Base-by-base conservation (phyloP, 805 yeast genomes). In the Candida nitratophila region DNA sequence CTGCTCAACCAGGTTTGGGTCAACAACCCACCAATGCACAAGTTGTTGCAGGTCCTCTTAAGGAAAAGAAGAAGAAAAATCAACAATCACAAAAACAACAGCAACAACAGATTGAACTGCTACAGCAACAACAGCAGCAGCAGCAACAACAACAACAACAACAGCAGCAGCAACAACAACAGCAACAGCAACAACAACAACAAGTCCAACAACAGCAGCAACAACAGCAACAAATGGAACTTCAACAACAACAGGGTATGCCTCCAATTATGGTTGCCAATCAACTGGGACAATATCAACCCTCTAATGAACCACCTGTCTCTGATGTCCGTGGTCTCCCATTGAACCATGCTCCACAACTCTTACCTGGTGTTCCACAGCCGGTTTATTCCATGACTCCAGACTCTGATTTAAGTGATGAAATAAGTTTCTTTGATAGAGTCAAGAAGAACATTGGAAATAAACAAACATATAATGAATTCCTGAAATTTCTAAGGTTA, bases 391-490 rank as follows among this genome's bases (percentile, higher is more conserved):
- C 75, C 49, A 61, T 80, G 65, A 52, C 79, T 45, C 65, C 79
- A 55, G 63, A 74, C 19, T 74, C 89, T 0, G 78, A 81, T 29
- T 66, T 89, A 44, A 75, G 81, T 48, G 96, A 89, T 56, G 99
- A 93, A 63, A 79, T 93, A 33, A 74, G 81, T 8, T 93, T 93
- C 60, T 93, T 93, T 57, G 98, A 93, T 61, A 84, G 83, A 58
- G 96, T 87, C 30, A 91, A 91, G 67, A 86, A 85, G 59, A 81
- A 81, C 7, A 81, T 93, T 55, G 89, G 89, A 19, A 88, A 86
- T 61, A 90, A 88, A 60, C 95, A 85, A 61, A 77, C 88, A 12
- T 93, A 93, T 64, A 85, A 85, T 53, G 99, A 93, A 67, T 93
- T 93, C 61, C 71, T 93, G 61, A 95, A 95, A 62, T 73, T 91